Evolutionary conservation across 2,329 filamentous ascomycete species (phyloP).

Genomic region (Sclerotinia minor): DNA sequence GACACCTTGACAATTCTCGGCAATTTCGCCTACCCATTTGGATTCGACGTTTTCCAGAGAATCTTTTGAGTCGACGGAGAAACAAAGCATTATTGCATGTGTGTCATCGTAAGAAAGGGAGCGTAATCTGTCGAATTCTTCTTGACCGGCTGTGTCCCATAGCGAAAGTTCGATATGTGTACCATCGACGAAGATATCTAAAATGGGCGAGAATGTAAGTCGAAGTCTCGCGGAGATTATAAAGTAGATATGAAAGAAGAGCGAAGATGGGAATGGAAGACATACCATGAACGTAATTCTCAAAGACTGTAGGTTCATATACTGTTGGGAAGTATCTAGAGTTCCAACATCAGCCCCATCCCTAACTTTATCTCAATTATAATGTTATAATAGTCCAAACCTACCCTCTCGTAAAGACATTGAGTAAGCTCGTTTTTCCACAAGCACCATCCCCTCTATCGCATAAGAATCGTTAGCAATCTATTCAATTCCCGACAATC

Average conservation of each 20-base stretch:
- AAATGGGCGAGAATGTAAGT: constrained; percentile 6
- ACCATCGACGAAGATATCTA: constrained; percentile 97
- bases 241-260: neutral
- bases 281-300: constrained; percentile 97
- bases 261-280: neutral
- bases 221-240: neutral
- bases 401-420: constrained; percentile 97
- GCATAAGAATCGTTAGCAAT: constrained; percentile 26
- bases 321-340: constrained; percentile 91
- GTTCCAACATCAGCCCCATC: constrained; percentile 28
- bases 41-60: constrained; percentile 97
- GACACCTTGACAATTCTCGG: constrained; percentile 94
- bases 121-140: constrained; percentile 96
- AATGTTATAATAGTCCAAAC: constrained; percentile 39
- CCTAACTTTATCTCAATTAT: constrained; percentile 1
- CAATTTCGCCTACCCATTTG: constrained; percentile 98
- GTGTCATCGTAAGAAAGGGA: constrained; percentile 97
- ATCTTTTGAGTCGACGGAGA: constrained; percentile 93
- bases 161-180: constrained; percentile 96
- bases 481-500: constrained; percentile 22
- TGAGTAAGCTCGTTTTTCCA: constrained; percentile 94
- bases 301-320: constrained; percentile 97
- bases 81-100: constrained; percentile 98
- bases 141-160: constrained; percentile 98
- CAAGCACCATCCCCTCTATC: constrained; percentile 89